phyloP scores from a whole-genome alignment of 768 basidiomycete genomes.

The Kwoniella europaea region DNA sequence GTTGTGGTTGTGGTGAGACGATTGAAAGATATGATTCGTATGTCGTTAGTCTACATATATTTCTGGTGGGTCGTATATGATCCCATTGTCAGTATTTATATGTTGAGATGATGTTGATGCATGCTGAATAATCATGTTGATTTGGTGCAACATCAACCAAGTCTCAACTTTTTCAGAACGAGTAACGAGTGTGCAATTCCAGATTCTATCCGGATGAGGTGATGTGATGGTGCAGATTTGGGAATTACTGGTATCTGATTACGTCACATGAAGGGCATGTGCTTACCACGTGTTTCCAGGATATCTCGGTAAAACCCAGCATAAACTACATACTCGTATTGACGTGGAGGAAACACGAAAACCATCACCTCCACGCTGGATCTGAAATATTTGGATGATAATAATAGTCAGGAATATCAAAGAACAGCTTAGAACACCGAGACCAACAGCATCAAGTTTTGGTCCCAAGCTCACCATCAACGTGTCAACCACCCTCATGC shows the following conservation, averaged over 20 bases:
- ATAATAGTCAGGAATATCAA: background rate
- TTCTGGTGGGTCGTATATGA: no score
- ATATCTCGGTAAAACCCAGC: background rate
- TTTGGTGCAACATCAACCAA: background rate
- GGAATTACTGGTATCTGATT: background rate
- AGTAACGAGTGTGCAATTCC: background rate
- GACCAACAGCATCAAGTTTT: no score
- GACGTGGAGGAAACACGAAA: background rate
- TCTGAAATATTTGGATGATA: background rate
- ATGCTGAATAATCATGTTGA: background rate
- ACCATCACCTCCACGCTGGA: background rate
- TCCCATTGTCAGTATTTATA: no score
- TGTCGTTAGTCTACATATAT: no score
- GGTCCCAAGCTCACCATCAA: no score
- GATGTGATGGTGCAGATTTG: slow-evolving; percentile 4
- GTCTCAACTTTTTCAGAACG: background rate
- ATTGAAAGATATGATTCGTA: no score
- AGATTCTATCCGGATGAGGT: slow-evolving; percentile 4
- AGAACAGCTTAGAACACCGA: background rate
- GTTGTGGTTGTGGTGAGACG: background rate
- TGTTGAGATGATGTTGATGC: background rate
- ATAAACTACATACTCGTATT: background rate
- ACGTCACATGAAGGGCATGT: no score
- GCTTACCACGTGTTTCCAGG: background rate
- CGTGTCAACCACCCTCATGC: no score